Conservation (phyloP, 2,329 filamentous ascomycete genomes). For the Colletotrichum sojae region DNA sequence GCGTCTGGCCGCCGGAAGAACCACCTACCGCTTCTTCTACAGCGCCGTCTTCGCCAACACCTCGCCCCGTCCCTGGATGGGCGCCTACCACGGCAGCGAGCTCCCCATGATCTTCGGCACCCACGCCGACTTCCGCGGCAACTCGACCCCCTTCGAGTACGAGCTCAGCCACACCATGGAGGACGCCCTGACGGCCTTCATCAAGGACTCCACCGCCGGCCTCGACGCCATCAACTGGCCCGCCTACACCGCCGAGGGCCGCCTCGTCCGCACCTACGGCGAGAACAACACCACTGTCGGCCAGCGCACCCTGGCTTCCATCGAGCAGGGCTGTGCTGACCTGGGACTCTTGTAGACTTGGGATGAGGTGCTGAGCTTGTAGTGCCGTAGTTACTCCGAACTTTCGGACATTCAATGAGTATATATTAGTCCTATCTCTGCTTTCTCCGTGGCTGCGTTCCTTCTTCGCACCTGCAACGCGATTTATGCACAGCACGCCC, state of each 20-base stretch:
- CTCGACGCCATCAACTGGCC: conserved; percentile 34
- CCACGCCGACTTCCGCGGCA: conserved; percentile 42
- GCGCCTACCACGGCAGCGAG: conserved; percentile 50
- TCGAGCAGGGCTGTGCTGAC: conserved; percentile 22
- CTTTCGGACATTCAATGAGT: too few species aligned
- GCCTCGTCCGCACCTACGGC: conserved; percentile 32
- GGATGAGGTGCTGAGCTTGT: not conserved
- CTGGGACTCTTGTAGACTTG: conserved; percentile 23
- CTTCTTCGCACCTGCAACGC: too few species aligned
- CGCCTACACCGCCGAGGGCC: conserved; percentile 26
- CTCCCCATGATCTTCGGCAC: conserved; percentile 53
- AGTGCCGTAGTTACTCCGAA: too few species aligned
- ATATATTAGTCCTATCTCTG: too few species aligned
- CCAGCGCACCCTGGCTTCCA: conserved; percentile 20
- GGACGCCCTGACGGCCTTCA: conserved; percentile 33
- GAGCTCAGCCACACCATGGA: conserved; percentile 38
- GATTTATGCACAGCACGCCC: too few species aligned
- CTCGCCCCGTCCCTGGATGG: conserved; percentile 45
- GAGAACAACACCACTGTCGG: conserved; percentile 22
- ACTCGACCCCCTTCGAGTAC: conserved; percentile 38
- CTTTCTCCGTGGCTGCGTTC: too few species aligned
- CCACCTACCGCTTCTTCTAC: conserved; percentile 48
- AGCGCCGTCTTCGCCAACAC: conserved; percentile 49
- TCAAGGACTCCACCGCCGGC: conserved; percentile 31
- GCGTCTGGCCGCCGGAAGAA: conserved; percentile 31